Evolutionary conservation across 148 eudicot species (phyloP).

Genomic region (Nepenthes gracilis): DNA sequence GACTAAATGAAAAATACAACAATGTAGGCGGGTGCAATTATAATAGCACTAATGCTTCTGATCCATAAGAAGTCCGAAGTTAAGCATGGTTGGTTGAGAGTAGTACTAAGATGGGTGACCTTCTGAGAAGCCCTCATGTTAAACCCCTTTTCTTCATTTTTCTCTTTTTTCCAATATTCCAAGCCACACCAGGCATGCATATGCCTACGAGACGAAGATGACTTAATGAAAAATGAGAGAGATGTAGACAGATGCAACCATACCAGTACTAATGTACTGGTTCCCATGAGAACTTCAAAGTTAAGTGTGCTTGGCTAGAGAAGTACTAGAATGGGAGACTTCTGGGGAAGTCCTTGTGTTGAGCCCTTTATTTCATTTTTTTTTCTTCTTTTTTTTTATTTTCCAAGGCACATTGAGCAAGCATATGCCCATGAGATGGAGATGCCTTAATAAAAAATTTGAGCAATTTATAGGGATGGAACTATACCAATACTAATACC

Average conservation of each 20-base stretch:
- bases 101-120: background rate
- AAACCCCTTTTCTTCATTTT: background rate
- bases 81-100: too few species aligned
- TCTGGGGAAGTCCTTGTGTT: background rate
- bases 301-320: background rate
- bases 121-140: background rate
- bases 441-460: background rate
- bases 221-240: background rate
- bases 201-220: too few species aligned
- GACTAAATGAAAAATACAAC: too few species aligned
- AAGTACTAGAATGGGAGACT: background rate
- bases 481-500: background rate
- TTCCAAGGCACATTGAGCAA: background rate
- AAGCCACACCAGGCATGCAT: background rate
- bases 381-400: background rate
- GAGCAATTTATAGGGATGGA: background rate
- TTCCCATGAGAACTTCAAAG: conserved; percentile 12
- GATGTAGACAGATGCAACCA: conserved; percentile 7
- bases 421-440: background rate
- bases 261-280: conserved; percentile 14
- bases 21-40: too few species aligned
- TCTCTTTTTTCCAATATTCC: background rate
- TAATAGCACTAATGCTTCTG: too few species aligned
- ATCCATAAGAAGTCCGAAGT: too few species aligned
- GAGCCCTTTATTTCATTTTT: background rate